Evolutionary conservation across 1,284 basidiomycete species (phyloP).

Genomic region (Inonotus hispidus): DNA sequence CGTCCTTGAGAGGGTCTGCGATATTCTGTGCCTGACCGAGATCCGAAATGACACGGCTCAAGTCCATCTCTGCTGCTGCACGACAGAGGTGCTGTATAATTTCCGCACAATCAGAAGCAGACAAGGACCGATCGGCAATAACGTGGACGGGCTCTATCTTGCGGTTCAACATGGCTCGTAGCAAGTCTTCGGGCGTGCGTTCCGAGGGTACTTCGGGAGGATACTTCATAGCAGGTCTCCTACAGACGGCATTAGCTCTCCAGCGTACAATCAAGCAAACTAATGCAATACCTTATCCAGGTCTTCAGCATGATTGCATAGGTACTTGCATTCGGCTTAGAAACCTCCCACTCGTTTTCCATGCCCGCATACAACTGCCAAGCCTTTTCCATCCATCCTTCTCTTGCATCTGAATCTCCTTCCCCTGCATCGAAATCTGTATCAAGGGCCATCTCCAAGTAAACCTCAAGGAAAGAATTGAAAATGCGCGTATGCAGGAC

Average conservation of each 20-base stretch:
- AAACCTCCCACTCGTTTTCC: slow-evolving; percentile 43
- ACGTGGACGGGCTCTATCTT: slow-evolving; percentile 49
- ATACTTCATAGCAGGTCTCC: not conserved
- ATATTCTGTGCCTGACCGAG: slow-evolving; percentile 49
- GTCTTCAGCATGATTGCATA: slow-evolving; percentile 63
- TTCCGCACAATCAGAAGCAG: slow-evolving; percentile 46
- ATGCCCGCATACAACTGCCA: slow-evolving; percentile 55
- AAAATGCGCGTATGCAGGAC: slow-evolving; percentile 39
- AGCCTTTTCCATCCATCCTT: slow-evolving; percentile 52
- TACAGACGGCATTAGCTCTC: slow-evolving; percentile 10
- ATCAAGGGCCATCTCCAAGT: slow-evolving; percentile 48
- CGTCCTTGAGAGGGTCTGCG: slow-evolving; percentile 43
- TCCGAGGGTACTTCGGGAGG: not conserved
- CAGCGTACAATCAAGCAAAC: slow-evolving; percentile 1
- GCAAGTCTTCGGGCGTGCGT: slow-evolving; percentile 33
- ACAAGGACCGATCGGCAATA: slow-evolving; percentile 52
- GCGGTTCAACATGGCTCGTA: slow-evolving; percentile 44
- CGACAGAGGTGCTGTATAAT: slow-evolving; percentile 52
- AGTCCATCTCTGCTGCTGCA: slow-evolving; percentile 52
- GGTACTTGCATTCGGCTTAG: slow-evolving; percentile 49
- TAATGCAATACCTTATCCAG: slow-evolving; percentile 43
- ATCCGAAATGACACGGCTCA: slow-evolving; percentile 46
- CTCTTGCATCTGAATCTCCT: slow-evolving; percentile 35
- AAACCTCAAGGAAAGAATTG: slow-evolving; percentile 58
- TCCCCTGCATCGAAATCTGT: slow-evolving; percentile 38